Percentiles rank a stretch among this genome's conserved stretches.
These are phyloP conservation scores for Microthlaspi erraticum DNA, from an alignment of 345 rosid genomes.

Conservation along the genomic window DNA sequence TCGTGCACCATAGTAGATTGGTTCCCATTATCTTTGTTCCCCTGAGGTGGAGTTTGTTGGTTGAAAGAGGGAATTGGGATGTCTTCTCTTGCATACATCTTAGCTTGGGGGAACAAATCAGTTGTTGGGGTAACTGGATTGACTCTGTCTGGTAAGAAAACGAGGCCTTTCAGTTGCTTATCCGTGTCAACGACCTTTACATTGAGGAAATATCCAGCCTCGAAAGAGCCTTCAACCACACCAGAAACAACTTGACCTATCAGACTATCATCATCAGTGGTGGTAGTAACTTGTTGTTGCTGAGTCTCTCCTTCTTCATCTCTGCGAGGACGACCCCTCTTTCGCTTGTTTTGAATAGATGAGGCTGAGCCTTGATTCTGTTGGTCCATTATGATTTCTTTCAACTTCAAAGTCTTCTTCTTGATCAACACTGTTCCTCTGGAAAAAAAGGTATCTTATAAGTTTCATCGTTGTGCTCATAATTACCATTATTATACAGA, in stretches of 20 bases:
- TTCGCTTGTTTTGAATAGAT: slow-evolving; percentile 50
- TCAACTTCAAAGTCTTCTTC: slow-evolving; percentile 17
- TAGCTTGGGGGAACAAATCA: slow-evolving; percentile 75
- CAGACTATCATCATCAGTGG: slow-evolving; percentile 46
- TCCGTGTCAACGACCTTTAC: slow-evolving; percentile 62
- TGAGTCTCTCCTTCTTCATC: slow-evolving; percentile 50
- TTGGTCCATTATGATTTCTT: slow-evolving; percentile 41
- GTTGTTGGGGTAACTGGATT: slow-evolving; percentile 59
- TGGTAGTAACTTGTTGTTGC: slow-evolving; percentile 36
- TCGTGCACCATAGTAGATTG: slow-evolving; percentile 45
- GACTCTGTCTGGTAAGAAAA: slow-evolving; percentile 60
- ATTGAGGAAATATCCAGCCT: slow-evolving; percentile 70
- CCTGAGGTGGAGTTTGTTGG: slow-evolving; percentile 31
- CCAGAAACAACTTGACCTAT: slow-evolving; percentile 71
- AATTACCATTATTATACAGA: neutral
- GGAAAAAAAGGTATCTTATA: neutral
- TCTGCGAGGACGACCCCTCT: slow-evolving; percentile 67
- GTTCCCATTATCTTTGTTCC: slow-evolving; percentile 38
- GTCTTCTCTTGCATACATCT: slow-evolving; percentile 59
- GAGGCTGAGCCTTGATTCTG: slow-evolving; percentile 45
- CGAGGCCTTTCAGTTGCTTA: slow-evolving; percentile 63
- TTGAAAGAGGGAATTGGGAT: slow-evolving; percentile 49
- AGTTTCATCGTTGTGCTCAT: slow-evolving; percentile 6
- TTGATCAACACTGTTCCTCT: slow-evolving; percentile 17
- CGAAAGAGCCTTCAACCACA: slow-evolving; percentile 75